A percentile compares a stretch with the other conserved stretches of the same genome.
These are phyloP conservation scores for Penicillium daleae DNA, from an alignment of 495 filamentous ascomycete genomes.

Conservation along the genomic window DNA sequence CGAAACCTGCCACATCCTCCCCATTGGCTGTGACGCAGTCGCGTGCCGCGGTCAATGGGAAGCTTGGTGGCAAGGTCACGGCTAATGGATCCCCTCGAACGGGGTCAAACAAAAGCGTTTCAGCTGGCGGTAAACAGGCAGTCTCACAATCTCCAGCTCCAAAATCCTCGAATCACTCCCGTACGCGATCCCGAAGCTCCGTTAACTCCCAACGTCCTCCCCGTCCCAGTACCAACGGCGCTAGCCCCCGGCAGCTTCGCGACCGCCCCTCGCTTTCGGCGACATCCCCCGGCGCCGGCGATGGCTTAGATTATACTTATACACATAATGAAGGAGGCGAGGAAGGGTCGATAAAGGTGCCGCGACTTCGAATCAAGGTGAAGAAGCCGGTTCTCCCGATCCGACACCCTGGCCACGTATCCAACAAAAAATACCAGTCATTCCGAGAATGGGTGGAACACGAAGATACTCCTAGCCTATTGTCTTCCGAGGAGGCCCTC, in stretches of 20 bases:
- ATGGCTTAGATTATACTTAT: conserved; percentile 13
- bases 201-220: conserved; percentile 23
- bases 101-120: conserved; percentile 27
- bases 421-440: conserved; percentile 48
- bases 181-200: conserved; percentile 41
- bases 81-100: conserved; percentile 42
- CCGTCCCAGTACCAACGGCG: conserved; percentile 26
- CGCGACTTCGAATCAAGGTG: conserved; percentile 55
- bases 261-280: conserved; percentile 35
- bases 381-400: conserved; percentile 55
- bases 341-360: conserved; percentile 34
- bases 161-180: conserved; percentile 33
- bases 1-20: conserved; percentile 38
- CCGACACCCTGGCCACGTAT: conserved; percentile 57
- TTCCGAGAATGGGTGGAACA: conserved; percentile 62
- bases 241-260: conserved; percentile 30
- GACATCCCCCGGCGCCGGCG: conserved; percentile 16
- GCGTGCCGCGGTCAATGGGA: conserved; percentile 38
- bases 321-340: conserved; percentile 27
- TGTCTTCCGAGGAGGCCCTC: conserved; percentile 59
- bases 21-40: conserved; percentile 40
- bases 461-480: conserved; percentile 41
- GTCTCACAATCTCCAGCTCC: conserved; percentile 38
- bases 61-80: conserved; percentile 35
- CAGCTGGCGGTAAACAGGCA: conserved; percentile 27